Base-by-base conservation (phyloP, 208 protist species). In the Leishmania amazonensis region DNA sequence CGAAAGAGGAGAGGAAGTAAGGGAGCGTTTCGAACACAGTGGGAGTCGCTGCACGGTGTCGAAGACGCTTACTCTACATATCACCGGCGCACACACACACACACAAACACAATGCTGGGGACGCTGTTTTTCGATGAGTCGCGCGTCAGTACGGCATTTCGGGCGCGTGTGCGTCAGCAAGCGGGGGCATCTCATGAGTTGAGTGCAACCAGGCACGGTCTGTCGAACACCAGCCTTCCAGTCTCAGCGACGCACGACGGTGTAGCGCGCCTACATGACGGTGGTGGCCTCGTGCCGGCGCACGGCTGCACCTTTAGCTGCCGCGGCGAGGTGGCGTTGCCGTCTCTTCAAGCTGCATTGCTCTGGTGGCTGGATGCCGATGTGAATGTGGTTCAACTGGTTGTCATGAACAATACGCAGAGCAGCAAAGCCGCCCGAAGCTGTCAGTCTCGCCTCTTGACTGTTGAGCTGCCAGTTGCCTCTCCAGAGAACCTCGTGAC, bases 61-160 rank as follows among this genome's bases (percentile, higher is more conserved):
- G 74, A 40, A 47, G 31, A 57, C 53, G 13, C 51, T 40, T 64
- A 28, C 74, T 45, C 54, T 42, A 5, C 49, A 65, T 68, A 72
- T 38, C 58, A 67, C 58, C 31, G 35, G 40, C 68, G 45, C 67
- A 38, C 51, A 80, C 60, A 31, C 24, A 49, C 40, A 49, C 21
- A 74, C 47, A 11, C 24, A 75, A 11, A 54, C 31, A 49, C 51
- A 70, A 97, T 97, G 94, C 76, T 94, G 24, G 88, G 87, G 51
- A 97, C 89, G 4, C 83, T 97, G 19, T 95, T 97, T 75, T 97
- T 95, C 78, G 94, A 97, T 62, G 90, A 93, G 68, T 78, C 88
- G 31, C 80, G 88, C 60, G 81, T 90, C 40, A 88, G 81, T 74
- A 94, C 89, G 53, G 84, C 87, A n/a, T 79, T 96, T 51, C 86